Evolutionary conservation across 768 basidiomycete species (phyloP), one percentile per base, ranked within the genome.

Genomic region (Cubamyces sp.): DNA sequence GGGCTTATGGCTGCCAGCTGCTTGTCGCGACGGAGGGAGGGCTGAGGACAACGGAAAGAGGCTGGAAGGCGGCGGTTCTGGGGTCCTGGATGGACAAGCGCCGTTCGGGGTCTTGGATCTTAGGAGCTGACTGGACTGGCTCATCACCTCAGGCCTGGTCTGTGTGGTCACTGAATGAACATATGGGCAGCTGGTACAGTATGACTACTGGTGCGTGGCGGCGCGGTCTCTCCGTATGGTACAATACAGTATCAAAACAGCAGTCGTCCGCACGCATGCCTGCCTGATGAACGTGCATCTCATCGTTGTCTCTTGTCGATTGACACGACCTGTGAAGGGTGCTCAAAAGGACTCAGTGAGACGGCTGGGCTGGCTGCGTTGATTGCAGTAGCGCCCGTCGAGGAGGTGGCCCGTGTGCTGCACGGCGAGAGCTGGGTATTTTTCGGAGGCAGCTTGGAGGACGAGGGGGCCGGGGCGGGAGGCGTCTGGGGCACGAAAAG

Each of bases 281-380:
- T 25, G 34, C 26, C 19, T 15, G 28, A 30, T 46, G 56, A 58
- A 58, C 56, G 51, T 55, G 57, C 43, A 54, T 46, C 57, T 59
- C 57, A 49, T 53, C 30, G 52, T 26, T 34, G 26, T 64, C 15
- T 58, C 30, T 28, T 28, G 19, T 39, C 48, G 43, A 46, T n/a
- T 45, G 50, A 40, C 61, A 52, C 54, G 54, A 8, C 42, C 34
- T 28, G 61, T 62, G 61, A 62, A 62, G 61, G 28, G 61, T 50
- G 46, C 41, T 30, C 21, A 23, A 43, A 55, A 48, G n/a, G n/a
- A n/a, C n/a, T n/a, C n/a, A n/a, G n/a, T n/a, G n/a, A n/a, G n/a
- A n/a, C n/a, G n/a, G n/a, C n/a, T n/a, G n/a, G n/a, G n/a, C 30
- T 53, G 39, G n/a, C 23, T 42, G 40, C 56, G 23, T 23, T 58